phyloP scores from a whole-genome alignment of 2,329 filamentous ascomycete genomes.

The Fusarium floridanum region DNA sequence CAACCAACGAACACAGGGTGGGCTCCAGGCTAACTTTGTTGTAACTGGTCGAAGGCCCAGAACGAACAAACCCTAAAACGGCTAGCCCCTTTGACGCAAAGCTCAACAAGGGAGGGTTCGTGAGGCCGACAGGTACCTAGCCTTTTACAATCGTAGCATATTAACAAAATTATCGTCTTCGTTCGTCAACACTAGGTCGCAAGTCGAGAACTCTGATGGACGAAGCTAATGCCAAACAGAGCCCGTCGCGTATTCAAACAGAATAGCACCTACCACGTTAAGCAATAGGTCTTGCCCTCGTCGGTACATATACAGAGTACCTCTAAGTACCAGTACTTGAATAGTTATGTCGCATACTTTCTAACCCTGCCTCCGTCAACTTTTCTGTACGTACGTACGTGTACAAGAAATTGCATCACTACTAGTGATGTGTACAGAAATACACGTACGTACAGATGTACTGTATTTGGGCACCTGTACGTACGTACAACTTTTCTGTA shows the following conservation, averaged over 20 bases:
- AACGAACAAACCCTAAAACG: not conserved
- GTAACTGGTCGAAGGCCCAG: not conserved
- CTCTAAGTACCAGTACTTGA: too few species aligned
- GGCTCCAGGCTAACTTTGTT: not conserved
- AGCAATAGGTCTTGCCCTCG: not conserved
- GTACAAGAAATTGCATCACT: too few species aligned
- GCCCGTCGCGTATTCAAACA: conserved; percentile 30
- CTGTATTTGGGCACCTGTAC: not conserved
- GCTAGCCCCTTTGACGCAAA: not conserved
- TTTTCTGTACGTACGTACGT: too few species aligned
- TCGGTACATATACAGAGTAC: too few species aligned
- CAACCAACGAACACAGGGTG: not conserved
- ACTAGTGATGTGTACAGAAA: too few species aligned
- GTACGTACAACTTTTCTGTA: not conserved
- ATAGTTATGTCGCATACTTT: too few species aligned
- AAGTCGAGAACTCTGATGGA: not conserved
- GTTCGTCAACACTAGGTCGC: not conserved
- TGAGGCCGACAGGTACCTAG: not conserved
- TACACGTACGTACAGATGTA: not conserved
- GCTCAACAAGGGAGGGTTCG: not conserved
- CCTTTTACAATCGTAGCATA: not conserved
- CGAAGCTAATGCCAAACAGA: not conserved
- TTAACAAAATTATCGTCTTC: not conserved
- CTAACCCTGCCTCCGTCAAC: too few species aligned
- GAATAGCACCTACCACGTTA: not conserved